A percentile compares a stretch with the other conserved stretches of the same genome.
These are phyloP conservation scores for Fusarium sp. DNA, from an alignment of 2,329 filamentous ascomycete genomes.

Conservation along the genomic window DNA sequence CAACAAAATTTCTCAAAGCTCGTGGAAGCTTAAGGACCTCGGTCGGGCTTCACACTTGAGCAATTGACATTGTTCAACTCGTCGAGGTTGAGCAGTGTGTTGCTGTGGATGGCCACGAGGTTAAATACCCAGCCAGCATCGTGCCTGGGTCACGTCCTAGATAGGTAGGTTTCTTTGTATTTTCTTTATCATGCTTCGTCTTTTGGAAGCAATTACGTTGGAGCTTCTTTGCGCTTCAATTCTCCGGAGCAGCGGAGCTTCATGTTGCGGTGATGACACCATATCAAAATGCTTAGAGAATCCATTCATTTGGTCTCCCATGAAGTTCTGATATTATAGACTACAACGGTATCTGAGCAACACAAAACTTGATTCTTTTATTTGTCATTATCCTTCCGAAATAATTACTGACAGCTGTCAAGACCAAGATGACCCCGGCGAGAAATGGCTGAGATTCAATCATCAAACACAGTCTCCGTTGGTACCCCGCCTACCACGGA, in stretches of 20 bases:
- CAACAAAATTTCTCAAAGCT: conserved; percentile 22
- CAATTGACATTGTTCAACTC: conserved; percentile 34
- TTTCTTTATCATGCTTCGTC: not conserved
- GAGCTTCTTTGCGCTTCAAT: not conserved
- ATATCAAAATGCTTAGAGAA: conserved; percentile 68
- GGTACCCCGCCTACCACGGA: conserved; percentile 38
- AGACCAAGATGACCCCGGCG: conserved; percentile 61
- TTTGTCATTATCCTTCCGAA: not conserved
- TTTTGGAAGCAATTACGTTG: not conserved
- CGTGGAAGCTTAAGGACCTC: conserved; percentile 21
- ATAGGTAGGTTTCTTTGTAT: conserved; percentile 43
- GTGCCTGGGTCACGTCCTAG: conserved; percentile 48
- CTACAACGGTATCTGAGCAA: conserved; percentile 97
- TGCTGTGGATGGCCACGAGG: conserved; percentile 46
- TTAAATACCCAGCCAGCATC: conserved; percentile 39
- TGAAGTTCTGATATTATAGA: conserved; percentile 78
- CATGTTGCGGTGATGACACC: conserved; percentile 70
- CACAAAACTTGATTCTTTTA: conserved; percentile 36
- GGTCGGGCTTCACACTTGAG: conserved; percentile 33
- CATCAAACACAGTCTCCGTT: conserved; percentile 38
- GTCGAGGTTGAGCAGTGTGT: conserved; percentile 31
- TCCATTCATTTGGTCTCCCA: conserved; percentile 68
- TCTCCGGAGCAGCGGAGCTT: conserved; percentile 20
- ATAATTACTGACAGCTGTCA: conserved; percentile 32
- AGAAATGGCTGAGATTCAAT: conserved; percentile 58